Evolutionary conservation across 148 eudicot species (phyloP).

Genomic region (Nepenthes mirabilis): DNA sequence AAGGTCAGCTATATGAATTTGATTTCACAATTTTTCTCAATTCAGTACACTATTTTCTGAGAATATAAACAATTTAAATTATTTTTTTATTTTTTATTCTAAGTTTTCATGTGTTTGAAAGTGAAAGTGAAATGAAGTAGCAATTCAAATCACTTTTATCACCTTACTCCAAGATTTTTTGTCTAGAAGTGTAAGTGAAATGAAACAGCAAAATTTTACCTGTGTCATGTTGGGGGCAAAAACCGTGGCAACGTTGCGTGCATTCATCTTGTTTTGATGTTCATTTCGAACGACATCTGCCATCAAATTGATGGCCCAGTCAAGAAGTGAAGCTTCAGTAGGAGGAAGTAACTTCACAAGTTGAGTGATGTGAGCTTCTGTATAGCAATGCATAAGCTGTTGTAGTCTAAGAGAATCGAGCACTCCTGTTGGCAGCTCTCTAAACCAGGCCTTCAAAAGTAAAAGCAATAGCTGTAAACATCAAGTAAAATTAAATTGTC

Average conservation of each 20-base stretch:
- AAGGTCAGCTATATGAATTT: too few species aligned
- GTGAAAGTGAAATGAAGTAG: too few species aligned
- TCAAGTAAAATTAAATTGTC: too few species aligned
- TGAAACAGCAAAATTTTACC: not conserved
- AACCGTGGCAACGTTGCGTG: slow-evolving; percentile 5
- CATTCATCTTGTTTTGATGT: slow-evolving; percentile 8
- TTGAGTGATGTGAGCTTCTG: slow-evolving; percentile 1
- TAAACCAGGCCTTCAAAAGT: slow-evolving; percentile 6
- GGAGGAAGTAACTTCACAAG: slow-evolving; percentile 2
- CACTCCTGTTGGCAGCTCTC: slow-evolving; percentile 9
- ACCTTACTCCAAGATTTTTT: too few species aligned
- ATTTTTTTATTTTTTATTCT: too few species aligned
- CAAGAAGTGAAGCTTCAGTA: slow-evolving; percentile 9
- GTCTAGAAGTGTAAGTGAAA: not conserved
- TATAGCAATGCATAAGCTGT: slow-evolving; percentile 1
- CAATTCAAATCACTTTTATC: too few species aligned
- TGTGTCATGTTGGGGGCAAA: slow-evolving; percentile 11
- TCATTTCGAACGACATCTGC: slow-evolving; percentile 7
- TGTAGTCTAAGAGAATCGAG: slow-evolving; percentile 3
- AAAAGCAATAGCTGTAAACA: too few species aligned
- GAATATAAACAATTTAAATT: too few species aligned
- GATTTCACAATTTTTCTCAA: too few species aligned
- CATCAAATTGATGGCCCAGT: slow-evolving; percentile 10
- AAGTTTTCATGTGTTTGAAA: too few species aligned
- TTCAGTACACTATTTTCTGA: too few species aligned